Conservation (phyloP, 169 alveolate species). For the Cardiosporidium cionae region DNA sequence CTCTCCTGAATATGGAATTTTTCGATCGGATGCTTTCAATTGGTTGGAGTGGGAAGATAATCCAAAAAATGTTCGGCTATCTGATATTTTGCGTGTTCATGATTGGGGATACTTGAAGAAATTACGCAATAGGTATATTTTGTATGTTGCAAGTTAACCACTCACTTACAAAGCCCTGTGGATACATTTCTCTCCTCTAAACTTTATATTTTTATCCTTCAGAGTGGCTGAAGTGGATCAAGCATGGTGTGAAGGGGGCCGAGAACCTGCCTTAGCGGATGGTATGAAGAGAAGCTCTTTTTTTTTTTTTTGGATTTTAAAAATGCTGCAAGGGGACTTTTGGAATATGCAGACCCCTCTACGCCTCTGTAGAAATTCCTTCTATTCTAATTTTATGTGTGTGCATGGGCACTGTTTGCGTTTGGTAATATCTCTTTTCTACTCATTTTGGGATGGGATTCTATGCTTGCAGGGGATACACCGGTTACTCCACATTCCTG, state of each 20-base stretch:
- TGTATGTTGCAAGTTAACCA: slow-evolving; percentile 40
- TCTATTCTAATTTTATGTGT: slow-evolving; percentile 21
- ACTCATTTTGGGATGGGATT: slow-evolving; percentile 27
- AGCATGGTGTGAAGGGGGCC: neutral
- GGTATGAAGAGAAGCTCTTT: neutral
- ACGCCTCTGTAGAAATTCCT: slow-evolving; percentile 28
- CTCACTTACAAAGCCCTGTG: slow-evolving; percentile 48
- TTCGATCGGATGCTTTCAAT: slow-evolving; percentile 60
- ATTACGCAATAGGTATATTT: slow-evolving; percentile 37
- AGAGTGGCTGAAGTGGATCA: neutral
- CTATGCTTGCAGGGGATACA: slow-evolving; percentile 69
- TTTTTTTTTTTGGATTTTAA: no score
- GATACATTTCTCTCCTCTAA: slow-evolving; percentile 54
- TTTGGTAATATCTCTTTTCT: slow-evolving; percentile 48
- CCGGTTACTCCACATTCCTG: slow-evolving; percentile 78
- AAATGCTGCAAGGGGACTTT: no score
- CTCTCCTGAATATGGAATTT: slow-evolving; percentile 65
- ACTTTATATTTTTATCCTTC: neutral
- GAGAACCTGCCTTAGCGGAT: neutral
- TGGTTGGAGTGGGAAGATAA: slow-evolving; percentile 53
- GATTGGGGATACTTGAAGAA: slow-evolving; percentile 74
- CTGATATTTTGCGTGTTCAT: slow-evolving; percentile 90
- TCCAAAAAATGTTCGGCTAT: slow-evolving; percentile 69
- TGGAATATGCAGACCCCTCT: no score
- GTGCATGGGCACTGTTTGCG: slow-evolving; percentile 37